phyloP scores from a whole-genome alignment of 306 rosid species.

The Gynostemma pentaphyllum region DNA sequence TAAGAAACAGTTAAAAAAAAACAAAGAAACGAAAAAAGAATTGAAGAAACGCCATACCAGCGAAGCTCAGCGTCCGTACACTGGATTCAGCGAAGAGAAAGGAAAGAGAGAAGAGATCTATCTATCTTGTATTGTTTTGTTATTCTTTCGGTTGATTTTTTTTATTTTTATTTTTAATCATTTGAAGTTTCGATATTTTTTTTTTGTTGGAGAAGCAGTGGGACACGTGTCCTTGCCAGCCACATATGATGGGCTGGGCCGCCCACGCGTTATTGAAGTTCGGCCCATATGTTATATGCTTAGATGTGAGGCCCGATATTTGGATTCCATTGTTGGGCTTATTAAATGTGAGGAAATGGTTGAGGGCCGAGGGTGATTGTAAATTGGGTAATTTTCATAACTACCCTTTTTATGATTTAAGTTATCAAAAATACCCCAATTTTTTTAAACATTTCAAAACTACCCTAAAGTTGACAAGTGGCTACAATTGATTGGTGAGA shows the following conservation, averaged over 20 bases:
- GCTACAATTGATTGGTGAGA: too few species aligned
- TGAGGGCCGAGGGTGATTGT: too few species aligned
- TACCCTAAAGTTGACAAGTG: too few species aligned
- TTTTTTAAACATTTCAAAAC: too few species aligned
- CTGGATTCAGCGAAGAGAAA: slow-evolving; percentile 6
- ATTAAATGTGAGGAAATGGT: too few species aligned
- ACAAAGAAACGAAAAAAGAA: background rate
- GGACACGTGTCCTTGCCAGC: background rate
- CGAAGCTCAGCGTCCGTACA: slow-evolving; percentile 3
- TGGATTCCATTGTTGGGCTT: too few species aligned
- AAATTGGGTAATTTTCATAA: too few species aligned
- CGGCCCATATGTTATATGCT: too few species aligned
- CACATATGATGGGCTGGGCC: background rate
- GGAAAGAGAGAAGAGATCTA: slow-evolving; percentile 5
- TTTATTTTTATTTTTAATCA: background rate
- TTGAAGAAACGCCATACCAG: background rate
- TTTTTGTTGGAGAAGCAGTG: background rate
- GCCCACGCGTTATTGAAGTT: background rate
- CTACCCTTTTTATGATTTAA: too few species aligned
- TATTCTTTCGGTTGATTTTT: background rate
- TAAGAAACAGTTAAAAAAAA: background rate
- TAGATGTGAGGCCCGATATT: too few species aligned
- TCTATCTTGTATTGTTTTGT: background rate
- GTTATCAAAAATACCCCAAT: too few species aligned
- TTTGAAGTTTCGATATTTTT: background rate